These are phyloP conservation scores for Botrytis byssoidea DNA, from an alignment of 2,329 filamentous ascomycete genomes.

Conservation along the genomic window DNA sequence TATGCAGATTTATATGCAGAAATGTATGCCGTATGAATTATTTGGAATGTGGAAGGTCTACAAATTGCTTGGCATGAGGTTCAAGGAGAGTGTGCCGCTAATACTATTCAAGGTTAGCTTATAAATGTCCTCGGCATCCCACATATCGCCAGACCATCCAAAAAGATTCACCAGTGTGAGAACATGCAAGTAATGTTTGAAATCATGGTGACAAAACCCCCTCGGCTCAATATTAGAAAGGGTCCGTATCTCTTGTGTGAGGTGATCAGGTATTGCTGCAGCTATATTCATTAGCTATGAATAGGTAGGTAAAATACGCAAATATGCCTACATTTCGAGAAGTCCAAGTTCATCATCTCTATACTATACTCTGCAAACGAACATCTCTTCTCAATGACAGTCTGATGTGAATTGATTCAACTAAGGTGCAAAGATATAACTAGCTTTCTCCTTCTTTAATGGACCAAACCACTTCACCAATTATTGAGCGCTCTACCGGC, in stretches of 20 bases:
- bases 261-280: not conserved
- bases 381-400: not conserved
- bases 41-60: not conserved
- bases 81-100: not conserved
- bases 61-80: not conserved
- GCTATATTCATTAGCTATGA: not conserved
- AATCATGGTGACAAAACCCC: not conserved
- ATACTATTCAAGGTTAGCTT: not conserved
- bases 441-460: not conserved
- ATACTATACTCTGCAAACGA: not conserved
- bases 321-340: slow-evolving; percentile 10
- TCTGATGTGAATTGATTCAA: not conserved
- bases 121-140: slow-evolving; percentile 5
- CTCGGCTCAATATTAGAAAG: not conserved
- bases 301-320: not conserved
- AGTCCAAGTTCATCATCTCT: not conserved
- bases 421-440: not conserved
- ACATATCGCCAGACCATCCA: not conserved
- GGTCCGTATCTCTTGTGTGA: not conserved
- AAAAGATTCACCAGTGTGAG: not conserved
- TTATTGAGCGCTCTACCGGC: not conserved
- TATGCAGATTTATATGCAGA: not conserved
- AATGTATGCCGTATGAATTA: not conserved
- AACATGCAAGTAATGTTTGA: not conserved
- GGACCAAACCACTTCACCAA: not conserved